Evolutionary conservation across 805 yeast genomes (phyloP).

Genomic region (Spencermartinsiella europaea): DNA sequence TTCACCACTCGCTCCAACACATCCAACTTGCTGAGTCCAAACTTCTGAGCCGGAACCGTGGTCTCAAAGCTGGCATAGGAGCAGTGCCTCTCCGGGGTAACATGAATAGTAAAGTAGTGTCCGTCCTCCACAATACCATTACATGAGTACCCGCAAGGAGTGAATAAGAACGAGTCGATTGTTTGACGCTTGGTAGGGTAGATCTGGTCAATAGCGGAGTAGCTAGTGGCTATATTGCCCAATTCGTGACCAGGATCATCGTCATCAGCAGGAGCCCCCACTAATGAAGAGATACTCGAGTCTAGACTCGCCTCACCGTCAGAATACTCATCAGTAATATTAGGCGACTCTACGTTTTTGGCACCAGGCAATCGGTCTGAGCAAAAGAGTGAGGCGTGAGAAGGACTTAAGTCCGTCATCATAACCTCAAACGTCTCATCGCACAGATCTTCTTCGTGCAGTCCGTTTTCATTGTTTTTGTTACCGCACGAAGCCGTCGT

Average conservation of each 20-base stretch:
- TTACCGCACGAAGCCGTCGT: conserved; percentile 33
- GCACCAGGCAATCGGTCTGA: conserved; percentile 39
- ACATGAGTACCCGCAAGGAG: conserved; percentile 94
- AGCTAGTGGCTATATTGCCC: conserved; percentile 64
- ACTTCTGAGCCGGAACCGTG: conserved; percentile 53
- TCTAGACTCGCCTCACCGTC: conserved; percentile 30
- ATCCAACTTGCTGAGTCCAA: conserved; percentile 41
- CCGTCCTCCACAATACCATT: conserved; percentile 65
- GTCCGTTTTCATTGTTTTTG: neutral
- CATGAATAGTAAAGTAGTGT: conserved; percentile 76
- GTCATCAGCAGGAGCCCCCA: conserved; percentile 35
- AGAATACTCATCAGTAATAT: conserved; percentile 23
- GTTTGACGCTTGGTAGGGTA: conserved; percentile 37
- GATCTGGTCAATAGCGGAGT: conserved; percentile 58
- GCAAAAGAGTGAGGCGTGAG: conserved; percentile 53
- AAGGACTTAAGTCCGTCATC: conserved; percentile 76
- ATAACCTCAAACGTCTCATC: conserved; percentile 84
- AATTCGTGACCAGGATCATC: conserved; percentile 74
- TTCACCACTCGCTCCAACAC: conserved; percentile 55
- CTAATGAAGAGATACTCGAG: conserved; percentile 27
- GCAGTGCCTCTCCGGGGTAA: conserved; percentile 92
- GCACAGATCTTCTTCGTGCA: conserved; percentile 8
- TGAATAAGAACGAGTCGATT: conserved; percentile 82
- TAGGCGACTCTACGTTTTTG: neutral
- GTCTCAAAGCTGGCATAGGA: conserved; percentile 96